Percentiles rank a stretch among this genome's conserved stretches.
phyloP scores from a whole-genome alignment of 495 filamentous ascomycete species.

The Pyrenopolyporus hunteri region DNA sequence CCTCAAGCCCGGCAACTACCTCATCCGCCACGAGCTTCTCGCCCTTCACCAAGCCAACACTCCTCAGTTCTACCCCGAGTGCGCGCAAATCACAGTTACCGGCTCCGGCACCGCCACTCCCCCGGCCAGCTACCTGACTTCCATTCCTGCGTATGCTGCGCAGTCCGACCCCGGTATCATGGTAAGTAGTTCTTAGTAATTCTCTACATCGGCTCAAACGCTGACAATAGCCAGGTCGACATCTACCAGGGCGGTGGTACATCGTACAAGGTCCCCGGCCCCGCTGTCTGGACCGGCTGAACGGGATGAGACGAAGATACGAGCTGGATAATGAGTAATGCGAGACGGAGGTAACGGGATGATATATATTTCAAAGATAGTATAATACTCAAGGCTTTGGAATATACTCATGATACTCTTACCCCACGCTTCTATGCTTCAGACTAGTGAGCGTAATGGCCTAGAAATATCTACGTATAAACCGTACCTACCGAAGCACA shows the following conservation, averaged over 20 bases:
- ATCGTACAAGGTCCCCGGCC: slow-evolving; percentile 58
- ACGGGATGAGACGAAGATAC: background rate
- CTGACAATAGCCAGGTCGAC: slow-evolving; percentile 45
- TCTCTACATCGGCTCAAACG: background rate
- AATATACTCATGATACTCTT: background rate
- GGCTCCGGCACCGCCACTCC: slow-evolving; percentile 56
- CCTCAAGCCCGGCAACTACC: slow-evolving; percentile 62
- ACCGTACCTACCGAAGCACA: no score
- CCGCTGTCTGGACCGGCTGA: slow-evolving; percentile 57
- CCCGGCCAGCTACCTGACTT: slow-evolving; percentile 48
- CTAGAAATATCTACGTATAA: background rate
- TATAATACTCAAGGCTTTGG: slow-evolving; percentile 8
- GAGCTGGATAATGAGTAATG: background rate
- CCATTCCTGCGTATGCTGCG: slow-evolving; percentile 59
- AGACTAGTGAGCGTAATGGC: background rate
- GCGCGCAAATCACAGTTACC: slow-evolving; percentile 60
- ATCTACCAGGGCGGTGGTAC: slow-evolving; percentile 54
- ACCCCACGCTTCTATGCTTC: background rate
- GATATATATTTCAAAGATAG: slow-evolving; percentile 3
- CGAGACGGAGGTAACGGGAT: background rate
- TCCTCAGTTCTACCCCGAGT: slow-evolving; percentile 67
- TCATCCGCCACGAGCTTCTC: slow-evolving; percentile 65
- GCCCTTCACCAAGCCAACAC: slow-evolving; percentile 65
- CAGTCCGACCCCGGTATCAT: slow-evolving; percentile 59
- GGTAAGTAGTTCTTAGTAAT: slow-evolving; percentile 36